A percentile compares a stretch with the other conserved stretches of the same genome.
Conservation (phyloP, 2,329 filamentous ascomycete genomes). For the Pseudogymnoascus sp. region DNA sequence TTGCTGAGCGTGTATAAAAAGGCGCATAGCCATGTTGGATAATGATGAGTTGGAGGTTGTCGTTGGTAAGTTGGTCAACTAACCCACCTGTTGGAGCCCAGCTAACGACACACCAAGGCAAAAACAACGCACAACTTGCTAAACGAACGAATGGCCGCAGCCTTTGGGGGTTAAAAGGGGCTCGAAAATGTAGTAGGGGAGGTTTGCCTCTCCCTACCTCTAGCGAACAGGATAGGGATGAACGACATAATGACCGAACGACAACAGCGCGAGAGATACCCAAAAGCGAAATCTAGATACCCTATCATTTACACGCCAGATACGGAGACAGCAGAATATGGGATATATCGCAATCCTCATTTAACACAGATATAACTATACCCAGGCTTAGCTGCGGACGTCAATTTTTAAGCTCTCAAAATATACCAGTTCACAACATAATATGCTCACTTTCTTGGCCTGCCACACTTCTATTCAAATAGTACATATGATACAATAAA, state of each 20-base stretch:
- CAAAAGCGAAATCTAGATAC: neutral
- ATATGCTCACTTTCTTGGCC: neutral
- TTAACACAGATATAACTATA: neutral
- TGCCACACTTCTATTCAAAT: conserved; percentile 6
- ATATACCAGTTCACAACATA: neutral
- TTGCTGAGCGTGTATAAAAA: neutral
- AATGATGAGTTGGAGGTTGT: neutral
- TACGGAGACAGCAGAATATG: neutral
- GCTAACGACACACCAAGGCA: neutral
- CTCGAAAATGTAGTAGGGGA: neutral
- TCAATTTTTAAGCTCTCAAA: neutral
- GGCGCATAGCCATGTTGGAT: neutral
- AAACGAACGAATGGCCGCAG: neutral
- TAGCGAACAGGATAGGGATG: neutral
- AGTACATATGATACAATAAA: conserved; percentile 10
- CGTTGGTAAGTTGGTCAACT: neutral
- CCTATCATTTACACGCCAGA: neutral
- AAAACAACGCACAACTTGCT: neutral
- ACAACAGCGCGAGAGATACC: neutral
- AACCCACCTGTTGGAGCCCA: neutral
- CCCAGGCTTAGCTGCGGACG: neutral
- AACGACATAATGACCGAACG: neutral
- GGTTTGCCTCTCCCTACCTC: neutral
- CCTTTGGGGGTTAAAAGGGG: neutral
- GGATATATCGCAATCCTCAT: neutral